Conservation (phyloP, 2,329 filamentous ascomycete species). For the Clarireedia monteithiana region DNA sequence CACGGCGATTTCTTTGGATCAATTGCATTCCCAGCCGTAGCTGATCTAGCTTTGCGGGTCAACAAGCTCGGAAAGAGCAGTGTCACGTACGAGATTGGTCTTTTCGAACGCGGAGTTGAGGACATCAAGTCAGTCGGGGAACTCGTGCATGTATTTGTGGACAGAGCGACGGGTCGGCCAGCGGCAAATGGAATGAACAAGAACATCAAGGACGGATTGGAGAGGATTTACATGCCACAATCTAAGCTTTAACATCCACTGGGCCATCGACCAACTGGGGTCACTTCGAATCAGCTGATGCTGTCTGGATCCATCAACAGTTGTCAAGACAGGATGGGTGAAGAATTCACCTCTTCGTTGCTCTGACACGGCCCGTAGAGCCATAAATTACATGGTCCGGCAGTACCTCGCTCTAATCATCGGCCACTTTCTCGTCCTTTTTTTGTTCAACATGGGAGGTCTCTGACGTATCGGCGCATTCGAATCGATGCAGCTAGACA, state of each 20-base stretch:
- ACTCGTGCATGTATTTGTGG: constrained; percentile 85
- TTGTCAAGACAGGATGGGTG: no score
- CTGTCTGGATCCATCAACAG: no score
- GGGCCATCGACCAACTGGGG: no score
- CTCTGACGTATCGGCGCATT: no score
- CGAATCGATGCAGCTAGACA: no score
- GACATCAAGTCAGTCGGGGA: constrained; percentile 76
- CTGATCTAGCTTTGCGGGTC: constrained; percentile 76
- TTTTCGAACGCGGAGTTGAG: constrained; percentile 70
- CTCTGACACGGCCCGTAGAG: no score
- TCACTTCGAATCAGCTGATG: no score
- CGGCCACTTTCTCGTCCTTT: background rate
- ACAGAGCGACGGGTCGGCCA: constrained; percentile 63
- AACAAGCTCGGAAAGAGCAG: constrained; percentile 79
- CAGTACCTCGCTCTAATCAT: background rate
- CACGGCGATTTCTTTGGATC: constrained; percentile 81
- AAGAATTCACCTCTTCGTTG: background rate
- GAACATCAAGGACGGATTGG: constrained; percentile 49
- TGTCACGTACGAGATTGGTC: constrained; percentile 80
- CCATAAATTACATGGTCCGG: background rate
- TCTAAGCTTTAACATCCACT: constrained; percentile 20
- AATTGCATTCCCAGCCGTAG: constrained; percentile 71
- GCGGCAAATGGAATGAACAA: constrained; percentile 54
- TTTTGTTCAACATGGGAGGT: no score
- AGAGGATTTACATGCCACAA: constrained; percentile 40